Evolutionary conservation across 345 rosid species (phyloP).

Genomic region (Eucalyptus curtisii): DNA sequence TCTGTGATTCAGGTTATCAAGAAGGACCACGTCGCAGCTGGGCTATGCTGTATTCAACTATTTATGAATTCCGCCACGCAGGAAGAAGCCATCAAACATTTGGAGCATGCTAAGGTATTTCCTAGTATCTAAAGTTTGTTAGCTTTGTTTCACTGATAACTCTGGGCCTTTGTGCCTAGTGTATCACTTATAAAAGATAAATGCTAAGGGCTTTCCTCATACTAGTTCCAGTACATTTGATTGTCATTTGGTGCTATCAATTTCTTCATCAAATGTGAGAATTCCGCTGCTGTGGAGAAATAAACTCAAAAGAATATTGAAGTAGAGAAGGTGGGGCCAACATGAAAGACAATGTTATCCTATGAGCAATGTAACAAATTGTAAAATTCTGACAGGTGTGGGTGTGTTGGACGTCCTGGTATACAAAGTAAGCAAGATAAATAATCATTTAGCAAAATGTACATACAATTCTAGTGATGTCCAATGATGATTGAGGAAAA

Average conservation of each 20-base stretch:
- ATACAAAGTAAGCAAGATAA: background rate
- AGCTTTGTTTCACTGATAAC: background rate
- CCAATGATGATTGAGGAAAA: background rate
- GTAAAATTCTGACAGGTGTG: background rate
- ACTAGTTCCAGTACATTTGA: background rate
- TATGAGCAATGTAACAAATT: background rate
- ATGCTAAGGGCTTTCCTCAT: background rate
- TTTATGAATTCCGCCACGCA: constrained; percentile 83
- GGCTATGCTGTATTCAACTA: constrained; percentile 87
- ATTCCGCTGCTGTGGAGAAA: background rate
- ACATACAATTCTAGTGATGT: background rate
- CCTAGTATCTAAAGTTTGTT: background rate
- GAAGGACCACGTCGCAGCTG: constrained; percentile 93
- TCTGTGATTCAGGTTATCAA: constrained; percentile 61
- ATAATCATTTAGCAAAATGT: background rate
- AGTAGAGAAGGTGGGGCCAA: background rate
- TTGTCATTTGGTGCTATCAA: background rate
- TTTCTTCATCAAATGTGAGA: background rate
- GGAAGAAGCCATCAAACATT: constrained; percentile 88
- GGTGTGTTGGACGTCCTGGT: background rate
- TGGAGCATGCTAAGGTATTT: constrained; percentile 79
- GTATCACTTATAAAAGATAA: background rate
- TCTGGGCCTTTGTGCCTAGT: background rate
- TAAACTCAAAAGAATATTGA: background rate
- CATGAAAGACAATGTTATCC: background rate